Percentiles rank a stretch among this genome's conserved stretches.
Conservation (phyloP, 495 filamentous ascomycete genomes). For the Annulohypoxylon nitens region DNA sequence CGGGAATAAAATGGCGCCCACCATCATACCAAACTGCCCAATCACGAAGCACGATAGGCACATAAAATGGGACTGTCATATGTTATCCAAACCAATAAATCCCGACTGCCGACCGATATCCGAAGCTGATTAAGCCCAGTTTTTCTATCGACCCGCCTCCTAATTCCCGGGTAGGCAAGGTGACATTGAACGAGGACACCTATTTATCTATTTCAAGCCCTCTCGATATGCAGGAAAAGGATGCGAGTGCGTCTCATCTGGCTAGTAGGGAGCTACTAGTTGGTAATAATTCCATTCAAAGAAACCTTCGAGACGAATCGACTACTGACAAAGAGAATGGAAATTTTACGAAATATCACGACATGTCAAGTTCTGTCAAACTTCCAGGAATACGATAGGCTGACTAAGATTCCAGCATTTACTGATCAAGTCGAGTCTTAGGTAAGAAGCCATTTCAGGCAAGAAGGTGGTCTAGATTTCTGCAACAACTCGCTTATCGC, state of each 20-base stretch:
- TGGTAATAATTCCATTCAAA: background rate
- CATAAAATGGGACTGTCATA: conserved; percentile 34
- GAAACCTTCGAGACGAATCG: background rate
- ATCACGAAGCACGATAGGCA: conserved; percentile 30
- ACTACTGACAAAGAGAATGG: background rate
- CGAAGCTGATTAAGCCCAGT: conserved; percentile 1
- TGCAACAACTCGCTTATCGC: conserved; percentile 5
- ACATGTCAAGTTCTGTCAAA: background rate
- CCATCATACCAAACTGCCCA: conserved; percentile 31
- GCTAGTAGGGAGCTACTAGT: too few species aligned
- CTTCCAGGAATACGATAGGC: background rate
- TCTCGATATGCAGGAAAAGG: background rate
- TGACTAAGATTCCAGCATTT: background rate
- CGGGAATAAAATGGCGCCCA: conserved; percentile 19
- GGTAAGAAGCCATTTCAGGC: conserved; percentile 6
- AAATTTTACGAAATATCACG: background rate
- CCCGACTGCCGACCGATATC: conserved; percentile 41
- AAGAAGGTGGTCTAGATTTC: background rate
- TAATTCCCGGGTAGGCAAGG: background rate
- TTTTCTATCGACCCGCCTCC: background rate
- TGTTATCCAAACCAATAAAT: conserved; percentile 23
- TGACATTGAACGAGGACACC: background rate
- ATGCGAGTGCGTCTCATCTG: too few species aligned
- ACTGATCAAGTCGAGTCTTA: background rate
- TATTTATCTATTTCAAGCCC: background rate